Evolutionary conservation across 257 asterid genomes (phyloP), one percentile per base, ranked within the genome.

Genomic region (Buddleja alternifolia): DNA sequence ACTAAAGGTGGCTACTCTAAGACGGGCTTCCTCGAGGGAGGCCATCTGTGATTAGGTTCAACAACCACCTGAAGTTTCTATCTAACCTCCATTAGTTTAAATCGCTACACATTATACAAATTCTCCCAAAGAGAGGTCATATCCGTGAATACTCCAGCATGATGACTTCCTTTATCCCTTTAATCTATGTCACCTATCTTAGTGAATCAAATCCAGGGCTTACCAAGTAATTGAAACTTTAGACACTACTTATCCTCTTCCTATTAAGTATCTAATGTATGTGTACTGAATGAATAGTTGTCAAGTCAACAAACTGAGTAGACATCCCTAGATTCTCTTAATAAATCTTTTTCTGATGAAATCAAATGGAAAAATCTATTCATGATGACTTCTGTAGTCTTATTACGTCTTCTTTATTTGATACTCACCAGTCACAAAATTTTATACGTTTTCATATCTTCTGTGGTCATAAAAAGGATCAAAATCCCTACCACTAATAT

Each of bases 1-100:
- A 41, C 65, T 51, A 69, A 53, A 63, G 25, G 34, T 54, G 60
- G 65, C 67, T 46, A 29, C 62, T 40, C 47, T 40, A 53, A 20
- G 50, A 54, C 9, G 32, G 67, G 46, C 25, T 37, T 51, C 69
- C 50, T 52, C 14, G 65, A 20, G 57, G 45, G 53, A 64, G 25
- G 14, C 67, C 37, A 53, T 21, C 40, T 54, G 12, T 0, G 68
- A 44, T 70, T 42, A 55, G 29, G 21, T 44, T 51, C 62, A 52
- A 17, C 60, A 25, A 42, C 69, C 53, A 52, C 39, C 58, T 48
- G 3, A 7, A 3, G 23, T 7, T 47, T 36, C 17, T 14, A 40
- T 53, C 46, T 29, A 21, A 9, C 63, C 61, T 55, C 59, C 32
- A 56, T 63, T 34, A 52, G 16, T 53, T 67, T 54, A 56, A 29